A percentile compares a stretch with the other conserved stretches of the same genome.
phyloP scores from a whole-genome alignment of 805 yeast species.

The Candida tallmaniae region DNA sequence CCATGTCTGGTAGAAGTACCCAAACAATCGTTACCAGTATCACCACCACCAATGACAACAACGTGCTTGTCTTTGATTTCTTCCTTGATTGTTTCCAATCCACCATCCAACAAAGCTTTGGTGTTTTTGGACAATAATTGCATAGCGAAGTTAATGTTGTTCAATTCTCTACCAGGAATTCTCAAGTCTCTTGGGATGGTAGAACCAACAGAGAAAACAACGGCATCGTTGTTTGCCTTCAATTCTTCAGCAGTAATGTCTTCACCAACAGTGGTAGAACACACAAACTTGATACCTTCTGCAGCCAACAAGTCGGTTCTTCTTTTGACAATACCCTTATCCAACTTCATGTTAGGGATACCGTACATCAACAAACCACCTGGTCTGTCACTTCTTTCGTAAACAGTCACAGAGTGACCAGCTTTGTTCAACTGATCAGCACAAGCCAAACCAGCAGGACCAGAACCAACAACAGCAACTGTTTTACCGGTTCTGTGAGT shows the following conservation, averaged over 20 bases:
- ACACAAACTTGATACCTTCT: constrained; percentile 80
- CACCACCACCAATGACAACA: constrained; percentile 99
- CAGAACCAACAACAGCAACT: constrained; percentile 90
- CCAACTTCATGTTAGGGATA: constrained; percentile 98
- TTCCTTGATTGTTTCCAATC: constrained; percentile 70
- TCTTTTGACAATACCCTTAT: constrained; percentile 86
- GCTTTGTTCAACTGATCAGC: constrained; percentile 97
- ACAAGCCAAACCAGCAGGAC: constrained; percentile 94
- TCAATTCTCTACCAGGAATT: constrained; percentile 89
- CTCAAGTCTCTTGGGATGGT: constrained; percentile 93
- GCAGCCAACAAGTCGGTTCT: constrained; percentile 87
- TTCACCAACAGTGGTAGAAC: constrained; percentile 79
- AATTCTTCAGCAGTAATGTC: constrained; percentile 71
- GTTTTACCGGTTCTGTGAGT: constrained; percentile 74
- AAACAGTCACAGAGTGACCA: constrained; percentile 88
- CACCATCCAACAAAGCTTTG: constrained; percentile 76
- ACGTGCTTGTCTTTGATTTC: constrained; percentile 82
- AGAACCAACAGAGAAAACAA: constrained; percentile 88
- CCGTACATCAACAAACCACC: constrained; percentile 99
- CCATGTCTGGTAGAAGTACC: constrained; percentile 98
- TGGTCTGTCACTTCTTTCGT: constrained; percentile 90
- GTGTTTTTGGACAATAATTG: constrained; percentile 81
- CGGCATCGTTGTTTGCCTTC: constrained; percentile 68
- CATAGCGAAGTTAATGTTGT: constrained; percentile 94
- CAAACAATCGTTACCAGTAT: constrained; percentile 97